Evolutionary conservation across 2,329 filamentous ascomycete species (phyloP), one percentile per base, ranked within the genome.

Genomic region (Neopestalotiopsis rosae): DNA sequence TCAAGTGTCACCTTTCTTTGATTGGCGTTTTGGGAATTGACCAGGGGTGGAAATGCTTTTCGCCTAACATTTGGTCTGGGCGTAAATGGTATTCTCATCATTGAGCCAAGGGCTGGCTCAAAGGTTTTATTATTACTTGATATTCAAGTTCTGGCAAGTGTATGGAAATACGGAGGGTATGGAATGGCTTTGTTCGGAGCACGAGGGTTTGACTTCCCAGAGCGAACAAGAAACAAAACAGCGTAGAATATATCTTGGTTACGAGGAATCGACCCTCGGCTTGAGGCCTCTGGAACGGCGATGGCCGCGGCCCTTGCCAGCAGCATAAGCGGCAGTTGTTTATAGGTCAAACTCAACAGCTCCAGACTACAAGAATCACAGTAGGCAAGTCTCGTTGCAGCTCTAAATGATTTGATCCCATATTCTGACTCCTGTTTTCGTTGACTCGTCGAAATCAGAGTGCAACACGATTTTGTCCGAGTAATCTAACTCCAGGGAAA

Each of bases 71-170:
- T 10, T 61, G 57, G 57, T 59, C 24, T 28, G n/a, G 57, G 57
- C 57, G 57, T 61, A 30, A 17, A 61, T 52, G 57, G 57, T 30
- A 30, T 61, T 20, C 30, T 61, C 24, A 28, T 34, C 52, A 28
- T 61, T 34, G 32, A 34, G 57, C 57, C 57, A 30, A 6, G 57
- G 28, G 57, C 14, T 61, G 57, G 57, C 57, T 61, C 45, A 52
- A n/a, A 52, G 7, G 45, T n/a, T 17, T 52, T 17, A 52, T 6
- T n/a, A 17, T 24, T n/a, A 6, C 45, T 52, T n/a, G n/a, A 17
- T 17, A 52, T 52, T 52, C 45, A 9, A 13, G 45, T 17, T 52
- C n/a, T 52, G n/a, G 45, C 45, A 52, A 24, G n/a, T 7, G 45
- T 10, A 20, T 20, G 45, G 45, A 52, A 24, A 52, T 52, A 17